These are phyloP conservation scores for Akanthomyces lecanii DNA, from an alignment of 2,329 filamentous ascomycete genomes.

Conservation along the genomic window DNA sequence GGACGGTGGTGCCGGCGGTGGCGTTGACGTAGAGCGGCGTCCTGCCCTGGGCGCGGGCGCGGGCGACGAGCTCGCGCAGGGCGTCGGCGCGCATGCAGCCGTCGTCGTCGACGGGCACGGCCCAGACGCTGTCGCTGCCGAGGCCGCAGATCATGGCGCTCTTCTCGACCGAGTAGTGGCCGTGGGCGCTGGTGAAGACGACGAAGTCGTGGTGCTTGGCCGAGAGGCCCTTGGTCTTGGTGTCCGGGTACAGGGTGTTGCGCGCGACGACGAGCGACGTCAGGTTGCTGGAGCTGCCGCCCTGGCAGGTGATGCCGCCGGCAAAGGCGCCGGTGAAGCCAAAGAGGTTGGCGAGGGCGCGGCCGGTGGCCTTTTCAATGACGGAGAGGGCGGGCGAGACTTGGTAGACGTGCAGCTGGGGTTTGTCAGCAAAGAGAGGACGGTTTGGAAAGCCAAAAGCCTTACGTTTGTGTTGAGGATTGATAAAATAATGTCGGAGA, in stretches of 20 bases:
- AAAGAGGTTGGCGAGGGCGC: slow-evolving; percentile 69
- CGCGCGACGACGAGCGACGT: slow-evolving; percentile 83
- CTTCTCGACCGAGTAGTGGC: slow-evolving; percentile 94
- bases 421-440: background rate
- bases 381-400: slow-evolving; percentile 85
- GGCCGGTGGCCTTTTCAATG: slow-evolving; percentile 79
- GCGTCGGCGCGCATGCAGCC: slow-evolving; percentile 68
- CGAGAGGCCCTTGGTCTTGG: slow-evolving; percentile 69
- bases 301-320: slow-evolving; percentile 73
- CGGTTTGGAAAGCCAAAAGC: background rate
- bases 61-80: slow-evolving; percentile 58
- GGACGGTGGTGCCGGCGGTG: slow-evolving; percentile 89
- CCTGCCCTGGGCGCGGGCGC: slow-evolving; percentile 61
- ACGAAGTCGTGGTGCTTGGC: slow-evolving; percentile 64
- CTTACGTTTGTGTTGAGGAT: slow-evolving; percentile 83
- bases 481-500: slow-evolving; percentile 78
- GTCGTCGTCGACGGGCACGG: slow-evolving; percentile 66
- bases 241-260: slow-evolving; percentile 75
- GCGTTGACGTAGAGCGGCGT: slow-evolving; percentile 94
- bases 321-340: slow-evolving; percentile 67
- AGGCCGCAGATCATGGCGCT: slow-evolving; percentile 88
- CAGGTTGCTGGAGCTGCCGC: slow-evolving; percentile 79
- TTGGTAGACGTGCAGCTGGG: slow-evolving; percentile 79
- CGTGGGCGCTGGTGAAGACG: slow-evolving; percentile 83
- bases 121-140: slow-evolving; percentile 67